Conservation (phyloP, 768 basidiomycete species). For the Trametes punicea region DNA sequence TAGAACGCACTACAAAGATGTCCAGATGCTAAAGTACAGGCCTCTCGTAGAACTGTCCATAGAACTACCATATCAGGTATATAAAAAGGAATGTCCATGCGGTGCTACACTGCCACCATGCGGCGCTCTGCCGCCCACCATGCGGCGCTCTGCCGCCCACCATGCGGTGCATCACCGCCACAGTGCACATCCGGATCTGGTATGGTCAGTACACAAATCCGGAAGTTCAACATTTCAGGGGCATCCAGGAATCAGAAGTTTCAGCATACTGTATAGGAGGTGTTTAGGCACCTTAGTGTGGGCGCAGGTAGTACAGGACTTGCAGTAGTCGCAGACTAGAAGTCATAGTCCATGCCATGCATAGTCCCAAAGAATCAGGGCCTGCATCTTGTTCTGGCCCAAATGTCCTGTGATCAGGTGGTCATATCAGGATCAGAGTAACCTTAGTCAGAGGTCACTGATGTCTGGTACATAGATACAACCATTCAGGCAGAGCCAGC, state of each 20-base stretch:
- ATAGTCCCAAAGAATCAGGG: neutral
- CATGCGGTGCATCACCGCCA: too few relatives aligned
- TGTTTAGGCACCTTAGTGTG: neutral
- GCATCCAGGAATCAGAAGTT: neutral
- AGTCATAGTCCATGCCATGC: neutral
- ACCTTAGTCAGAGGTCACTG: neutral
- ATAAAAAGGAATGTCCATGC: too few relatives aligned
- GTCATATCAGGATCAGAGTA: neutral
- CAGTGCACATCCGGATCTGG: too few relatives aligned
- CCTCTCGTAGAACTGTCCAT: too few relatives aligned
- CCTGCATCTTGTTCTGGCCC: neutral
- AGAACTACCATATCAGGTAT: too few relatives aligned
- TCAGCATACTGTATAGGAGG: neutral
- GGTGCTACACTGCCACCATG: too few relatives aligned
- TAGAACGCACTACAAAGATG: too few relatives aligned
- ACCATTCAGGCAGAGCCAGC: neutral
- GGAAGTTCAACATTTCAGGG: too few relatives aligned
- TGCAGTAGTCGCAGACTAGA: neutral
- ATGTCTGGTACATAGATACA: neutral
- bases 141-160: too few relatives aligned
- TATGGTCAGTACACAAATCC: too few relatives aligned
- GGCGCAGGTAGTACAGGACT: neutral
- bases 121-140: too few relatives aligned
- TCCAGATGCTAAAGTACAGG: too few relatives aligned
- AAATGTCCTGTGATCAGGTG: neutral